phyloP scores from a whole-genome alignment of 345 rosid genomes.

The Camelina sativa region DNA sequence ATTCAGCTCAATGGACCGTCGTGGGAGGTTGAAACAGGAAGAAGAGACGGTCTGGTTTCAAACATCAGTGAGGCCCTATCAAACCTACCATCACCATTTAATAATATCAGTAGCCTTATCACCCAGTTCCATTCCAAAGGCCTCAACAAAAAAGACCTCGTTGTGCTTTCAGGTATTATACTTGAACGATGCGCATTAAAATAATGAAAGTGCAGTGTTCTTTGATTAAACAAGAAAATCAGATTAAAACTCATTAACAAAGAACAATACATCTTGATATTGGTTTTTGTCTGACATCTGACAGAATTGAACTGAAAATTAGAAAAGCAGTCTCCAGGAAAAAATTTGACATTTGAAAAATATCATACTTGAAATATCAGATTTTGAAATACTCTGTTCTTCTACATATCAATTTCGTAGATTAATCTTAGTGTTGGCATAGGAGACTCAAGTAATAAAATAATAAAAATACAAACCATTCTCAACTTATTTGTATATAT shows the following conservation, averaged over 20 bases:
- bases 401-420: not conserved
- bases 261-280: not conserved
- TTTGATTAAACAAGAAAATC: not conserved
- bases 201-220: not conserved
- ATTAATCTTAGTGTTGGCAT: not conserved
- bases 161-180: constrained; percentile 55
- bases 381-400: not conserved
- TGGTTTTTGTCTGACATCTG: not conserved
- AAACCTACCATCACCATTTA: constrained; percentile 47
- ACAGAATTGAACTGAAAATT: not conserved
- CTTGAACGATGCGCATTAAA: not conserved
- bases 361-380: not conserved
- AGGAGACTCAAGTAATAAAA: not conserved
- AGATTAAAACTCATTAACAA: not conserved
- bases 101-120: constrained; percentile 49
- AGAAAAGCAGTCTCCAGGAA: not conserved
- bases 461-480: not conserved
- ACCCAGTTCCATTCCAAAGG: constrained; percentile 45
- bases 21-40: constrained; percentile 66
- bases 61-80: constrained; percentile 36
- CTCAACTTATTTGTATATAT: not conserved
- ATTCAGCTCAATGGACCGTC: constrained; percentile 49
- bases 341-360: not conserved
- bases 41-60: constrained; percentile 71
- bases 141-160: constrained; percentile 58